Base-by-base conservation (phyloP, 371 early-diverging fungal genomes). In the Mucor indicus region DNA sequence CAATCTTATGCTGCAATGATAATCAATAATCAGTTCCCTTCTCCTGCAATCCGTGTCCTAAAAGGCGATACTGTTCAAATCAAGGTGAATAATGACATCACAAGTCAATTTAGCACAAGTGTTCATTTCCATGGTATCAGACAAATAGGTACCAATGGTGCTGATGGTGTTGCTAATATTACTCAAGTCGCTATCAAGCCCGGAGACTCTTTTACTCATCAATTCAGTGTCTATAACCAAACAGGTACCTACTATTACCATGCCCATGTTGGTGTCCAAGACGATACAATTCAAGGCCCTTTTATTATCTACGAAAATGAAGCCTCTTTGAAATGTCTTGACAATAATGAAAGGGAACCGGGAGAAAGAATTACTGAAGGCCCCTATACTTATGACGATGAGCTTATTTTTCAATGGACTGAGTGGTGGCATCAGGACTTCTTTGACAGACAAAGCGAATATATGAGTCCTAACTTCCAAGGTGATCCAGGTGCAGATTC, bases 121-220 rank as follows among this genome's bases (percentile, higher is more conserved):
- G 44, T 75, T 29, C 75, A 75, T 48, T 59, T 67, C 39, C 75
- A 75, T 24, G 72, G 75, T 25, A 71, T 75, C 24, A 54, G 59
- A 2, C 72, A 75, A 35, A 50, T 57, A 8, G 65, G 67, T 8
- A 60, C 65, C 1, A 46, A 50, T 10, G 44, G 51, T 33, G 40
- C 72, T 0, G 75, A 75, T 48, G 89, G 89, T n/a, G 81, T 80
- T 7, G 75, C 84, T 4, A 69, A 60, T 13, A 49, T 77, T 35
- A 83, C 79, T 9, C 82, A 83, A 47, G 50, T 64, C 22, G 65
- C 77, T 0, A 81, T 83, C 29, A 55, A 61, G 6, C 70, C 77
- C 1, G 79, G 79, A 2, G 32, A 71, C 20, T 46, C 59, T 11
- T 82, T 62, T 29, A 58, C 63, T 1, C 69, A 83, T 43, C 45